Evolutionary conservation across 2,329 filamentous ascomycete species (phyloP).

Genomic region (Albifimbria verrucaria): DNA sequence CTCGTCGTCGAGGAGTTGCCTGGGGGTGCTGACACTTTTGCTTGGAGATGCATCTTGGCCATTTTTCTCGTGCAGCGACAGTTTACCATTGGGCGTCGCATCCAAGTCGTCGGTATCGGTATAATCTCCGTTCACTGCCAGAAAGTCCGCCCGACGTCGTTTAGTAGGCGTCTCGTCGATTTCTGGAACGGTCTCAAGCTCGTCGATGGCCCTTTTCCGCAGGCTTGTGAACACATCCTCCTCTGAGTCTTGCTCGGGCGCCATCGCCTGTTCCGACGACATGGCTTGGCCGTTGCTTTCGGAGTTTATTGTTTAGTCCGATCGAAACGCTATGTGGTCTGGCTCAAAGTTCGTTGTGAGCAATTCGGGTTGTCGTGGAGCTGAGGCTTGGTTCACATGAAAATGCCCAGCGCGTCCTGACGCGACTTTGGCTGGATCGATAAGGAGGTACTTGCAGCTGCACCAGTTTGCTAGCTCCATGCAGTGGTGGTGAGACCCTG

Average conservation of each 20-base stretch:
- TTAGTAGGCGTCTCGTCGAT: constrained; percentile 28
- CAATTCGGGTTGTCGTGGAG: constrained; percentile 12
- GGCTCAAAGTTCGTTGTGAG: too few species aligned
- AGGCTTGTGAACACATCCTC: constrained; percentile 11
- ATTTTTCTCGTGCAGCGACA: too few species aligned
- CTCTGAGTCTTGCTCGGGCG: constrained; percentile 9
- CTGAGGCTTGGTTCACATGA: not conserved
- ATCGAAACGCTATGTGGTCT: too few species aligned
- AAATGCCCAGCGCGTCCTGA: not conserved
- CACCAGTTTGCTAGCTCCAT: not conserved
- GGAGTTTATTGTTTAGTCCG: too few species aligned
- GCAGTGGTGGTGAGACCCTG: not conserved
- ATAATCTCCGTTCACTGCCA: not conserved
- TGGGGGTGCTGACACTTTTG: constrained; percentile 17
- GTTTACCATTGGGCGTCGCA: constrained; percentile 1
- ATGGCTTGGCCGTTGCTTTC: too few species aligned
- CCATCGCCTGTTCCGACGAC: too few species aligned
- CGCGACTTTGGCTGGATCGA: not conserved
- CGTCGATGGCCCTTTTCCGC: constrained; percentile 21
- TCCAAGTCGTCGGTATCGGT: not conserved
- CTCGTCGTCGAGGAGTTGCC: constrained; percentile 31
- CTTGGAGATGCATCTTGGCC: not conserved
- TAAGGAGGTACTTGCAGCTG: not conserved
- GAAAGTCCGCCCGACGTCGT: constrained; percentile 23
- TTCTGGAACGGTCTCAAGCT: constrained; percentile 21